Conservation (phyloP, 306 rosid species). For the Trifolium subterraneum region DNA sequence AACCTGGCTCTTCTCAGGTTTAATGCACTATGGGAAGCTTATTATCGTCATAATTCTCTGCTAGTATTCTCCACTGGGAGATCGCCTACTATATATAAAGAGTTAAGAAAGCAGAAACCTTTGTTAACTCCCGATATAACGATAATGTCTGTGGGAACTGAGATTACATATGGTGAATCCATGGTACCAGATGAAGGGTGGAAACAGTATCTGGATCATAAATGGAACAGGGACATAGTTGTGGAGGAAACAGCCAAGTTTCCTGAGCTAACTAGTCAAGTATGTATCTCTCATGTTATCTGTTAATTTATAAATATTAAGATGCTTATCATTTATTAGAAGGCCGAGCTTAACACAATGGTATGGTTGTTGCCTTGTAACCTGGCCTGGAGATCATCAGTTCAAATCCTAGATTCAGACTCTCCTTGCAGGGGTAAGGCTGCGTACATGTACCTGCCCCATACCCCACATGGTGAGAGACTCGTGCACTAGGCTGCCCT, state of each 20-base stretch:
- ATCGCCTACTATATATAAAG: conserved; percentile 61
- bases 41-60: conserved; percentile 76
- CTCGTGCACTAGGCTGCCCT: not conserved
- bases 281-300: conserved; percentile 36
- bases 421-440: too few relatives aligned
- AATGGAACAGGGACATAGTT: conserved; percentile 73
- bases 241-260: conserved; percentile 72
- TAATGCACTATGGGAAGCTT: conserved; percentile 83
- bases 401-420: too few relatives aligned
- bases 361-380: not conserved
- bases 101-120: conserved; percentile 65
- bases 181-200: conserved; percentile 67
- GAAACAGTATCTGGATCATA: conserved; percentile 57
- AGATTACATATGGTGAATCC: conserved; percentile 67
- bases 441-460: not conserved
- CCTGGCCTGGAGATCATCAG: too few relatives aligned
- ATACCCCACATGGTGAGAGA: not conserved
- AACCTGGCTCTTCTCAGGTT: conserved; percentile 70
- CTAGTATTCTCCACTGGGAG: conserved; percentile 93
- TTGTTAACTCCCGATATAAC: conserved; percentile 79
- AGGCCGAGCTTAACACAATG: not conserved
- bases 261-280: conserved; percentile 75
- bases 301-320: not conserved
- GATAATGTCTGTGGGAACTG: conserved; percentile 85
- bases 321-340: not conserved